Evolutionary conservation across 2,329 filamentous ascomycete genomes (phyloP).

Genomic region (Neonectria ditissima): DNA sequence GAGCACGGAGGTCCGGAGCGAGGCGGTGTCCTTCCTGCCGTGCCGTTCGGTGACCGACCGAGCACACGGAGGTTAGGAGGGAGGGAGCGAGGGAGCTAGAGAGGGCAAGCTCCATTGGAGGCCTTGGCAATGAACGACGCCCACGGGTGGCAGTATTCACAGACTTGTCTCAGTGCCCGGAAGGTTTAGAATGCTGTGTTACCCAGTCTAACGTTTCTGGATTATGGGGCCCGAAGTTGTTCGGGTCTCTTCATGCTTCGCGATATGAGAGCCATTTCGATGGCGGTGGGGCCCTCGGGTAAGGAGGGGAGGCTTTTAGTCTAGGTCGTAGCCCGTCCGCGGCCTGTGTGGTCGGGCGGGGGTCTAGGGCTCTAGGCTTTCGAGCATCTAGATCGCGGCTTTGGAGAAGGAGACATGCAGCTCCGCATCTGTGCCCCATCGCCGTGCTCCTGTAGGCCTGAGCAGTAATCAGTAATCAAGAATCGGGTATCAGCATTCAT

Average conservation of each 20-base stretch:
- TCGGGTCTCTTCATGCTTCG: neutral
- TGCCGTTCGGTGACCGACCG: constrained; percentile 2
- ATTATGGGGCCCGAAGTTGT: neutral
- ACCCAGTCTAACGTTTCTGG: neutral
- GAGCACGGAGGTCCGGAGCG: neutral
- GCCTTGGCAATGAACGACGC: no score
- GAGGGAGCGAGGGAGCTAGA: no score
- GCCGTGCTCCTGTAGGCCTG: neutral
- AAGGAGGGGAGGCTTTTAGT: neutral
- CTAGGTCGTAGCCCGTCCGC: neutral
- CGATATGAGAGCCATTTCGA: neutral
- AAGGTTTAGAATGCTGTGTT: neutral
- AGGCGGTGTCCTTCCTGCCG: neutral
- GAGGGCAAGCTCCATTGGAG: no score
- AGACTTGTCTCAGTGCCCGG: no score
- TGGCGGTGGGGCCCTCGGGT: neutral
- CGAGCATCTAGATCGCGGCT: neutral
- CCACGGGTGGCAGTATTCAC: no score
- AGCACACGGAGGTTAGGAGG: neutral
- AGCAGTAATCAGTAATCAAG: constrained; percentile 1
- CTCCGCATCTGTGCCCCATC: neutral
- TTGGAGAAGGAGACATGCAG: neutral
- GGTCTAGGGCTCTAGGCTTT: neutral
- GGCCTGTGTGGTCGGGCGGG: neutral
- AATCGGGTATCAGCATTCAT: neutral